Conservation (phyloP, 176 grass and related monocot species). For the Oryza nivara region DNA sequence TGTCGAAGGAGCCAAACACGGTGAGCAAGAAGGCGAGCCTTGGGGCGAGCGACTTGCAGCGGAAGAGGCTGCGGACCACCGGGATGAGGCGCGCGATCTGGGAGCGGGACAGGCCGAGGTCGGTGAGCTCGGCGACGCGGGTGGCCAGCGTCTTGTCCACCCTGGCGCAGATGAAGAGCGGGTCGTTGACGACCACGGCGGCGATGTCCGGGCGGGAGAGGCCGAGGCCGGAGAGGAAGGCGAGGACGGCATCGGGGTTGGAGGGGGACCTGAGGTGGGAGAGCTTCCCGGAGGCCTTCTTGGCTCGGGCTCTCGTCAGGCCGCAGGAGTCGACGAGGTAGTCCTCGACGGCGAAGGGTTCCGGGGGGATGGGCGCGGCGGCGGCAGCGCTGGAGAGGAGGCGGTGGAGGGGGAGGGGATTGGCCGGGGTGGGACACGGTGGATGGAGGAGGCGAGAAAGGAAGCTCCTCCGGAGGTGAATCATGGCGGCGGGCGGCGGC, state of each 20-base stretch:
- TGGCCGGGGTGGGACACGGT: not conserved
- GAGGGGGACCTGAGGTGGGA: constrained; percentile 33
- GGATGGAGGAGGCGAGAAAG: not conserved
- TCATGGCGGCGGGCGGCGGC: constrained; percentile 11
- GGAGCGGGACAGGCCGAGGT: constrained; percentile 13
- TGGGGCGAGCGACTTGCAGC: not conserved
- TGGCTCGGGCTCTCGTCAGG: constrained; percentile 16
- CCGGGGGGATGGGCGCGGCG: not conserved
- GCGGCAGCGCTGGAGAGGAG: constrained; percentile 1
- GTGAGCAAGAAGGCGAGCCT: constrained; percentile 30
- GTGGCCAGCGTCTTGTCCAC: constrained; percentile 22
- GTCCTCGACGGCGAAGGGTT: constrained; percentile 31
- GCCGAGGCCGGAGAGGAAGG: constrained; percentile 36
- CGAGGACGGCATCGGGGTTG: constrained; percentile 32
- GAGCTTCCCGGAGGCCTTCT: constrained; percentile 21
- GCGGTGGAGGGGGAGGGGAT: not conserved
- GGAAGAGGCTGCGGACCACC: not conserved
- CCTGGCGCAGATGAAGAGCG: not conserved
- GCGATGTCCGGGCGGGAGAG: constrained; percentile 5
- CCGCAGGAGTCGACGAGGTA: constrained; percentile 42
- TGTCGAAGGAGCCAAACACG: constrained; percentile 38
- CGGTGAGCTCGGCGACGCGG: constrained; percentile 17
- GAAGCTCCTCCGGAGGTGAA: not conserved
- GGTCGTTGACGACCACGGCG: not conserved
- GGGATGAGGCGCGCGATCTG: constrained; percentile 36